Percentiles rank a stretch among this genome's conserved stretches.
These are phyloP conservation scores for Populus pruinosa DNA, from an alignment of 345 rosid genomes.

Conservation along the genomic window DNA sequence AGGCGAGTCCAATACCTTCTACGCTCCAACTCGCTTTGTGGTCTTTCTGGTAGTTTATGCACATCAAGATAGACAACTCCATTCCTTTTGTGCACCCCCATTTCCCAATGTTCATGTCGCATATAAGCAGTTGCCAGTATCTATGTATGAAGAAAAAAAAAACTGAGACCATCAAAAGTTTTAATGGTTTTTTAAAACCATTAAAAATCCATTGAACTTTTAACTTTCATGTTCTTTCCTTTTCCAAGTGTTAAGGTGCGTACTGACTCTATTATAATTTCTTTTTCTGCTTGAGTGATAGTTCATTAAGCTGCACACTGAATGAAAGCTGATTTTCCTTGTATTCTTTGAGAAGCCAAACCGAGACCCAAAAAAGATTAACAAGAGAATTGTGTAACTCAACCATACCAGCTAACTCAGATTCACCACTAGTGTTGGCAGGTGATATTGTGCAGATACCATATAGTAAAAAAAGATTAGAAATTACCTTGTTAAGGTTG, in stretches of 20 bases:
- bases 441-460: background rate
- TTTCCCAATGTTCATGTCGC: conserved; percentile 90
- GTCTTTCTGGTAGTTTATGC: conserved; percentile 90
- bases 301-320: no score
- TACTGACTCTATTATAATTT: no score
- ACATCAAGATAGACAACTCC: conserved; percentile 90
- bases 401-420: background rate
- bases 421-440: background rate
- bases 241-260: no score
- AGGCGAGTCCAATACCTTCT: conserved; percentile 52
- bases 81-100: conserved; percentile 98
- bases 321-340: no score
- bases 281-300: no score
- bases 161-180: no score
- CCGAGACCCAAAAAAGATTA: background rate
- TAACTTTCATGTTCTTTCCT: no score
- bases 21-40: conserved; percentile 76
- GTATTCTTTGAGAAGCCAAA: background rate
- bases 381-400: background rate
- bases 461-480: background rate
- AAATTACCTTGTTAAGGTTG: conserved; percentile 85
- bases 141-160: conserved; percentile 37
- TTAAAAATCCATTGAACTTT: no score
- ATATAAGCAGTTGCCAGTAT: conserved; percentile 85
- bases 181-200: background rate